Evolutionary conservation across 139 green algal genomes (phyloP), one percentile per base, ranked within the genome.

Genomic region (Astrephomene gubernaculifera): DNA sequence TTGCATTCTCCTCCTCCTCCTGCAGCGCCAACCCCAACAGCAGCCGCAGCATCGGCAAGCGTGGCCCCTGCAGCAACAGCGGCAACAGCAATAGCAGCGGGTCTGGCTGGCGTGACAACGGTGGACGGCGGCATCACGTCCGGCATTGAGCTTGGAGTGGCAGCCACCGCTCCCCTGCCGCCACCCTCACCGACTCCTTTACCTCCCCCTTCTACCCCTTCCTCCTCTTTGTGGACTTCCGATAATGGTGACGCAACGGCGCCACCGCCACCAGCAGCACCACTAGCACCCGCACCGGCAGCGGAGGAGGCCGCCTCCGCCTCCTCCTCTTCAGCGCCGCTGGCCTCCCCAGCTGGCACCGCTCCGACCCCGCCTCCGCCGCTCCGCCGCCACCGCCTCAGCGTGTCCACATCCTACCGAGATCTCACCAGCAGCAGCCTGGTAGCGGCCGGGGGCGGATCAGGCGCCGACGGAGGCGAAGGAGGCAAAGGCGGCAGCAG

Each of bases 331-430:
- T n/a, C n/a, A n/a, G 1, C 39, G 39, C 43, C 10, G 70, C 43
- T n/a, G 29, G 39, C 27, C 19, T 14, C 68, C 68, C n/a, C 65
- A 5, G 39, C 70, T 41, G 44, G 27, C 7, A 7, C 38, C 9
- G 45, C 31, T 31, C 57, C 75, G 75, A 3, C 60, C 57, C 33
- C 41, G 35, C 74, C 54, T 14, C 72, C 53, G 52, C 24, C 36
- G 38, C 38, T 3, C 9, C 78, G 78, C 2, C 61, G 63, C 54
- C 78, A 84, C 43, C 78, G 78, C 1, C 60, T 84, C 10, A 75
- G 61, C 31, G 63, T 84, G 25, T 75, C 75, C 2, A 54, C 35
- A 27, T 78, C 70, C 68, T 54, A 57, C 27, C 36, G 68, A 24
- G 68, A 75, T 5, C 25, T 21, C 60, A 25, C 60, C 10, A 21